Base-by-base conservation (phyloP, 345 rosid genomes). In the Carallia pectinifolia region DNA sequence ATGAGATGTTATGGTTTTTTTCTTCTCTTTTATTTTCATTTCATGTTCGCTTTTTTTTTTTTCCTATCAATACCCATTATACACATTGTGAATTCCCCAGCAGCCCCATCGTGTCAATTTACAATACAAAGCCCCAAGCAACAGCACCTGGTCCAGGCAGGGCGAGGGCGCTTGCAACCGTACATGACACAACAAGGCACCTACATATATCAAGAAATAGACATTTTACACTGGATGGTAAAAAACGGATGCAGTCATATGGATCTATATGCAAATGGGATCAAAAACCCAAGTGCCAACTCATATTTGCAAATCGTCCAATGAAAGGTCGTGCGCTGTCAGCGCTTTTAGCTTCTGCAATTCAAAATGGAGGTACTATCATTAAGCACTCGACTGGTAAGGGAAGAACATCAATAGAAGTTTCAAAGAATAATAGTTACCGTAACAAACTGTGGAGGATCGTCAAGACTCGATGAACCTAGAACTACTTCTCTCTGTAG, bases 381-480 rank as follows among this genome's bases (percentile, higher is more conserved):
- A 47, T n/a, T 17, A 47, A 53, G 33, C 19, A 63, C 34, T 33
- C n/a, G 71, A 15, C 31, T 12, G 23, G 19, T 29, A 7, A 13
- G 4, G 38, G 13, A 23, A 2, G 23, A 52, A 31, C 23, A 34
- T 8, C 6, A 15, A 4, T 5, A 10, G 31, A 59, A 38, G 58
- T 17, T 50, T 39, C 6, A 64, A 37, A 44, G 44, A 50, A 70
- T 64, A 58, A 6, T 48, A 4, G 54, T 62, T 87, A 92, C 99
- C 86, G 95, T 87, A 58, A 96, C 88, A 77, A 96, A 96, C 72
- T 92, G 90, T 4, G 92, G 95, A 59, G 99, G 99, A 81, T 96
- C 99, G 39, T 89, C 99, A 3, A 96, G 78, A 79, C 97, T 96
- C 10, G 99, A 74, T 4, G 99, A 96, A 44, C 99, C 99, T 53